Base-by-base conservation (phyloP, 2,329 filamentous ascomycete species). In the Diaporthe nobilis region DNA sequence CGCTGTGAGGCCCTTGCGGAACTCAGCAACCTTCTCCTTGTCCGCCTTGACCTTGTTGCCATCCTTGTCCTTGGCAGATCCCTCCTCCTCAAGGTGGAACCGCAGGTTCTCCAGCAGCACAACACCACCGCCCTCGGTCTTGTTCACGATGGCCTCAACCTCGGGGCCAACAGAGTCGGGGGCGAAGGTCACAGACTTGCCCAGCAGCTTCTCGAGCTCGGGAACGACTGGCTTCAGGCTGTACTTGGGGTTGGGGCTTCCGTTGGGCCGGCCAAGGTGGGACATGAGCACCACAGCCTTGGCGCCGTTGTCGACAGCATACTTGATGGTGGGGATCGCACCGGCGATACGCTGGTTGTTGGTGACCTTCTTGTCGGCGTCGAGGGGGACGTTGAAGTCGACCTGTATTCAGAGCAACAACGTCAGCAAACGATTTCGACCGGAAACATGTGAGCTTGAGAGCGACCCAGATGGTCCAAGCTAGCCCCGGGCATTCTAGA, bases 301-400 rank as follows among this genome's bases (percentile, higher is more conserved):
- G 84, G 96, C 96, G 81, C 94, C 95, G 85, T 98, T 88, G 80
- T 98, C 94, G 82, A 97, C 88, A 83, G 95, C 95, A 86, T 98
- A 93, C 89, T 97, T 97, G 90, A 98, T 98, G 82, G 96, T 98
- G 82, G 95, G 95, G 79, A 98, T 88, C 82, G 97, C 97, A 83
- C 97, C 97, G 82, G 95, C 96, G 83, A 99, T 99, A 86, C 97
- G 96, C 90, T 99, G 97, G 88, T 93, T 95, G 92, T 99, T 99
- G 86, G 97, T 98, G 86, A 99, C 92, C 75, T 97, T 96, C 89
- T 95, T 97, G 85, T 97, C 90, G 80, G 89, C 91, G 85, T 99
- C 95, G 83, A 99, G 95, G 79, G 97, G 97, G 75, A 99, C 97
- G 88, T 99, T 99, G 93, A 99, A 99, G 92, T 99, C 97, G 86